Percentiles rank a stretch among this genome's conserved stretches.
Evolutionary conservation across 345 rosid genomes (phyloP).

Genomic region (Gossypium mustelinum): DNA sequence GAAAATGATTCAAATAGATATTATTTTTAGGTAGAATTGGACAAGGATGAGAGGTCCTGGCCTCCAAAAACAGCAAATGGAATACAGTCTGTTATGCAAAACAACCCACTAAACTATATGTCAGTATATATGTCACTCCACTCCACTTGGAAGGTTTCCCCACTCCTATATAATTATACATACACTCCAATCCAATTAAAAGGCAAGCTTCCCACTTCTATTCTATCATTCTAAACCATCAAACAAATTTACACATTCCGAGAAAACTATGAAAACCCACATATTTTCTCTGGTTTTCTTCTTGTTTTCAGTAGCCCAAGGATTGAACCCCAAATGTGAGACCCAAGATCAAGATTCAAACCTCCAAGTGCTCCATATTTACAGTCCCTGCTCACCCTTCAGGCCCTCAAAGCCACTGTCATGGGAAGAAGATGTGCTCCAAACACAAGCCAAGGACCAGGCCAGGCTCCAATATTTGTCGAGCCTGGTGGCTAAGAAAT

Average conservation of each 20-base stretch:
- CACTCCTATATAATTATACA: constrained; percentile 22
- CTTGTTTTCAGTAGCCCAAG: constrained; percentile 31
- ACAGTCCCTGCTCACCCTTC: constrained; percentile 78
- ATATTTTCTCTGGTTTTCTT: constrained; percentile 24
- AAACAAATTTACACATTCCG: background rate
- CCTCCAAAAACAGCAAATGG: constrained; percentile 40
- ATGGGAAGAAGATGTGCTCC: constrained; percentile 73
- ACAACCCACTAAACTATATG: constrained; percentile 13
- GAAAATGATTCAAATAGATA: background rate
- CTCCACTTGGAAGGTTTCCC: background rate
- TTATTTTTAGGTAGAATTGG: constrained; percentile 8
- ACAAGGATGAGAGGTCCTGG: constrained; percentile 20
- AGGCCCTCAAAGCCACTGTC: constrained; percentile 47
- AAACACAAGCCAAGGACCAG: constrained; percentile 63
- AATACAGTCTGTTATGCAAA: constrained; percentile 54
- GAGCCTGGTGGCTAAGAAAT: constrained; percentile 57
- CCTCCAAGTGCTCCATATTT: constrained; percentile 71
- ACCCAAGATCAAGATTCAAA: constrained; percentile 46
- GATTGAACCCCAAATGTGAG: constrained; percentile 41
- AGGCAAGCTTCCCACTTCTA: too few relatives aligned
- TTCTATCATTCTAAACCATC: background rate
- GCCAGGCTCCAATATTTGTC: constrained; percentile 65
- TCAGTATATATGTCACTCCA: constrained; percentile 12
- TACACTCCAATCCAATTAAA: background rate
- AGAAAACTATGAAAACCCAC: constrained; percentile 29